These are phyloP conservation scores for Diplodia sapinea DNA, from an alignment of 2,329 filamentous ascomycete species.

Conservation along the genomic window DNA sequence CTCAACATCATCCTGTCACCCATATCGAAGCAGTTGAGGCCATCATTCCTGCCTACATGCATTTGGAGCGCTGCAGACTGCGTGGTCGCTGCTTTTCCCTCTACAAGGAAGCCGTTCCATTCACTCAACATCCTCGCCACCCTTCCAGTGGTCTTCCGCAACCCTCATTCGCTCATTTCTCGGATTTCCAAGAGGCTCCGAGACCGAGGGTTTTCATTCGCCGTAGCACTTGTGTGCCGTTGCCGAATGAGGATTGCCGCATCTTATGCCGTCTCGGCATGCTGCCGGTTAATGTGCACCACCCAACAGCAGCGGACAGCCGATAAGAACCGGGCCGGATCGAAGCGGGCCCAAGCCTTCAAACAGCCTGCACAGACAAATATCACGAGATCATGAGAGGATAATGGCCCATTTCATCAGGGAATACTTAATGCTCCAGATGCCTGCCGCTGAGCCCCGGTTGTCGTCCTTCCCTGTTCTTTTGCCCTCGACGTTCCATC, in stretches of 20 bases:
- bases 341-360: neutral
- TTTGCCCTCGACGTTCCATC: neutral
- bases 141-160: neutral
- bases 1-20: neutral
- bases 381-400: constrained; percentile 23
- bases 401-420: neutral
- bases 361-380: constrained; percentile 7
- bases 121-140: neutral
- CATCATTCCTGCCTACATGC: neutral
- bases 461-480: too few relatives aligned
- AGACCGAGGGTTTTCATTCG: neutral
- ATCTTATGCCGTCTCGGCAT: constrained; percentile 15
- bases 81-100: neutral
- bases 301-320: neutral
- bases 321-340: constrained; percentile 6
- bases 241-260: constrained; percentile 21
- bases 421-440: constrained; percentile 12
- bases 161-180: neutral
- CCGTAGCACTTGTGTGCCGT: neutral
- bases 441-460: neutral
- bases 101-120: neutral
- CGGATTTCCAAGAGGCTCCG: neutral
- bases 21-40: neutral
- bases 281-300: constrained; percentile 16
- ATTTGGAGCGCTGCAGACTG: neutral